Evolutionary conservation across 1,284 basidiomycete genomes (phyloP).

Genomic region (Cutaneotrichosporon sp.): DNA sequence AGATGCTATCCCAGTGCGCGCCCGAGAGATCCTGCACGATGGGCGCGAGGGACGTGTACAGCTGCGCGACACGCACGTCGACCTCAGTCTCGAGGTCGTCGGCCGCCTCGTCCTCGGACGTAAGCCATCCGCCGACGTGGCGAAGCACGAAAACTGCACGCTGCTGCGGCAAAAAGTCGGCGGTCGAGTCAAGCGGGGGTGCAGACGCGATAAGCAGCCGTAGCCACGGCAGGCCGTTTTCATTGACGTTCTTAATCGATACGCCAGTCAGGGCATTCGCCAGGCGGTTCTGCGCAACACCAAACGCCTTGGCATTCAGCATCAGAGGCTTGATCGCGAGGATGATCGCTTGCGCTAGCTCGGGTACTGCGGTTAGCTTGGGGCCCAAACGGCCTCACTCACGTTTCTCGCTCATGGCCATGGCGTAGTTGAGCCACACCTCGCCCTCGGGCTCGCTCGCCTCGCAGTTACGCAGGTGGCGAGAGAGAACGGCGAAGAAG

Average conservation of each 20-base stretch:
- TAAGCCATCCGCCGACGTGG: constrained; percentile 75
- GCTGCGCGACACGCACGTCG: constrained; percentile 66
- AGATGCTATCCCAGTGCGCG: constrained; percentile 85
- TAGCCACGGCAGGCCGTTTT: constrained; percentile 64
- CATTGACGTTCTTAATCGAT: constrained; percentile 58
- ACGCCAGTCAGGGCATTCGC: constrained; percentile 73
- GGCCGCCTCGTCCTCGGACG: constrained; percentile 64
- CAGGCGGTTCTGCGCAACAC: constrained; percentile 81
- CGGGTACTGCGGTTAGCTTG: constrained; percentile 54
- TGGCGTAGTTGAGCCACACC: constrained; percentile 65
- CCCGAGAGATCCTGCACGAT: constrained; percentile 84
- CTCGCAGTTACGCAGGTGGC: constrained; percentile 56
- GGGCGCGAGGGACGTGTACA: constrained; percentile 74
- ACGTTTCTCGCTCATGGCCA: constrained; percentile 61
- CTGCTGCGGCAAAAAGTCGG: constrained; percentile 79
- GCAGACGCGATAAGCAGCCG: constrained; percentile 69
- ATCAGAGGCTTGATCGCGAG: constrained; percentile 59
- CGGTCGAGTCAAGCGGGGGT: constrained; percentile 69
- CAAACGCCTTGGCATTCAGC: constrained; percentile 65
- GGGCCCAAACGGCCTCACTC: constrained; percentile 19
- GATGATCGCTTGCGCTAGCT: constrained; percentile 62
- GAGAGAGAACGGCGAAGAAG: constrained; percentile 58
- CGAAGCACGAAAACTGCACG: constrained; percentile 87
- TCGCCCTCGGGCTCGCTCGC: constrained; percentile 64
- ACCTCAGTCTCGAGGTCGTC: constrained; percentile 62